Evolutionary conservation across 495 filamentous ascomycete genomes (phyloP).

Genomic region (Chaetomium fimeti): DNA sequence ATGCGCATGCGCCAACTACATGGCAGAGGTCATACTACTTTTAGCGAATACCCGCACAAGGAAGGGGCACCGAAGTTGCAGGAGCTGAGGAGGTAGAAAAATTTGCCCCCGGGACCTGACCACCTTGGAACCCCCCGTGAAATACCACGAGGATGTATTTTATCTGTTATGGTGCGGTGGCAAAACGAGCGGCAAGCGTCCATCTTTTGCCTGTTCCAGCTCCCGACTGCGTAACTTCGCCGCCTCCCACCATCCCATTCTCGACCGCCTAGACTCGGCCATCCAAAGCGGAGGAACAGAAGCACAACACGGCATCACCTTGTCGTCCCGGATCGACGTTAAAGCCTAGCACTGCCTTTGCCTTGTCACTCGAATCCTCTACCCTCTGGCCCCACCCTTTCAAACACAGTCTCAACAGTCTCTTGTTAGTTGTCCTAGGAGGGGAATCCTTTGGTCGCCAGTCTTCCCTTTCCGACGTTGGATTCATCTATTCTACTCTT

Average conservation of each 20-base stretch:
- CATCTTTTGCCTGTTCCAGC: slow-evolving; percentile 14
- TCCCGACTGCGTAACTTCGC: slow-evolving; percentile 7
- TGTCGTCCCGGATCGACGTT: neutral
- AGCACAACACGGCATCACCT: neutral
- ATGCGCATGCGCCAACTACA: no score
- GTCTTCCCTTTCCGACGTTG: neutral
- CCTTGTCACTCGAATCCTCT: neutral
- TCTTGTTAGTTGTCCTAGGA: neutral
- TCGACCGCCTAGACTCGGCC: slow-evolving; percentile 1
- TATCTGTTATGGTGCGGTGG: neutral
- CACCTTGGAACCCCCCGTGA: no score
- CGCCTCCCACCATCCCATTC: neutral
- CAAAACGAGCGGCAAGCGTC: neutral
- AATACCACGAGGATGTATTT: neutral
- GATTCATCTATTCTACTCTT: neutral
- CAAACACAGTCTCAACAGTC: neutral
- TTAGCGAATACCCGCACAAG: no score
- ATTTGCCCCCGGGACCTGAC: no score
- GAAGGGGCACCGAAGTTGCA: no score
- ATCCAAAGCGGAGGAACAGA: neutral
- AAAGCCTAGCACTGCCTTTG: no score
- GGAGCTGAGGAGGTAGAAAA: no score
- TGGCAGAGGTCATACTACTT: no score
- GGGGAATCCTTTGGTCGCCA: neutral
- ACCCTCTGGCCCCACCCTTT: neutral